Evolutionary conservation across 2,329 filamentous ascomycete genomes (phyloP).

Genomic region (Penicillium decumbens): DNA sequence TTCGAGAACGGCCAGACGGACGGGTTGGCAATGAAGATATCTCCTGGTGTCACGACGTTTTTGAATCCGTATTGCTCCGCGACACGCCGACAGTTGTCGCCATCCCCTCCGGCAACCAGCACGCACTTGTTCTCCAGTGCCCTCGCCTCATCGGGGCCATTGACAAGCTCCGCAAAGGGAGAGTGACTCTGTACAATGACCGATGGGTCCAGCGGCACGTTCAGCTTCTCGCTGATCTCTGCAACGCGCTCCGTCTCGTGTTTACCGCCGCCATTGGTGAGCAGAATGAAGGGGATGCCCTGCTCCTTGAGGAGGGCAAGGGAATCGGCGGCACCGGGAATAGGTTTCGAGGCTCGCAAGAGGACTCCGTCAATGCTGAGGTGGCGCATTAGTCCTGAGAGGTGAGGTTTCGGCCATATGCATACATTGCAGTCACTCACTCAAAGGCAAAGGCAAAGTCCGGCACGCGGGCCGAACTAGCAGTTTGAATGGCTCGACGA

Average conservation of each 20-base stretch:
- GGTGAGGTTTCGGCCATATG: background rate
- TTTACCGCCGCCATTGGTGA: constrained; percentile 93
- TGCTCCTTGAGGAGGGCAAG: constrained; percentile 68
- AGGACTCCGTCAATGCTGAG: constrained; percentile 88
- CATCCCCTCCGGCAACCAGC: constrained; percentile 67
- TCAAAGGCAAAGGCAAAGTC: constrained; percentile 47
- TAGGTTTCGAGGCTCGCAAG: constrained; percentile 70
- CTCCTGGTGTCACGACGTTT: constrained; percentile 77
- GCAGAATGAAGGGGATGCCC: constrained; percentile 82
- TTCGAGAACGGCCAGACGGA: constrained; percentile 79
- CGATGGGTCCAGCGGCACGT: constrained; percentile 58
- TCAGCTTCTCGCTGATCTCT: constrained; percentile 64
- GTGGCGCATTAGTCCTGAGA: constrained; percentile 8
- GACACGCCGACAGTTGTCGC: constrained; percentile 64
- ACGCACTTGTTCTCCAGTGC: constrained; percentile 62
- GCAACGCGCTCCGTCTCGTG: constrained; percentile 68
- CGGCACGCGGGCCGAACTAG: constrained; percentile 30
- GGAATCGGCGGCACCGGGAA: constrained; percentile 71
- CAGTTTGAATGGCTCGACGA: constrained; percentile 28
- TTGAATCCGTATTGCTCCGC: constrained; percentile 75
- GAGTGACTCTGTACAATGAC: constrained; percentile 90
- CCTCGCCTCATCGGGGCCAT: constrained; percentile 52
- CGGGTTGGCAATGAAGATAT: constrained; percentile 70
- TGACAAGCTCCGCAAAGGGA: constrained; percentile 69
- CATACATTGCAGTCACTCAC: constrained; percentile 28